phyloP scores from a whole-genome alignment of 495 filamentous ascomycete species.

The Aspergillus homomorphus region DNA sequence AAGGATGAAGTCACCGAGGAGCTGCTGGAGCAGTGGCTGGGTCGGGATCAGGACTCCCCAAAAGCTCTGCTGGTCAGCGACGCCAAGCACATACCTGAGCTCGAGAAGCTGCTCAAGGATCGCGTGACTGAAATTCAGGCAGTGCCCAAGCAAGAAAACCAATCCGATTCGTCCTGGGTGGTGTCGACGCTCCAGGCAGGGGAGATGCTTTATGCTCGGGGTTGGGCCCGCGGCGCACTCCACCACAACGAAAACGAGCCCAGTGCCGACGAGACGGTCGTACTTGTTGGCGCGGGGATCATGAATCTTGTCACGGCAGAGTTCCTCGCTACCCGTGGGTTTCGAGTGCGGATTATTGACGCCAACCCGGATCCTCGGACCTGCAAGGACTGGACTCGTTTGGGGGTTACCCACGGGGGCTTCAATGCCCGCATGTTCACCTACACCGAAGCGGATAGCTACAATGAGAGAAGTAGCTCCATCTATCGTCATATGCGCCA shows the following conservation, averaged over 20 bases:
- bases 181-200: not conserved
- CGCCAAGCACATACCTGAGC: too few relatives aligned
- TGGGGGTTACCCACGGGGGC: constrained; percentile 3
- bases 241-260: not conserved
- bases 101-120: too few relatives aligned
- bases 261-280: not conserved
- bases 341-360: not conserved
- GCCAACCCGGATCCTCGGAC: constrained; percentile 1
- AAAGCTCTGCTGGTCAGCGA: too few relatives aligned
- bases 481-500: constrained; percentile 1
- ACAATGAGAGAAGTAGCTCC: constrained; percentile 3
- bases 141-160: not conserved
- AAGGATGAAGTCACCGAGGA: too few relatives aligned
- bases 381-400: constrained; percentile 1
- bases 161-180: not conserved
- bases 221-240: not conserved
- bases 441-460: constrained; percentile 5
- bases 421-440: constrained; percentile 4
- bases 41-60: too few relatives aligned
- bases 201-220: constrained; percentile 5
- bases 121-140: too few relatives aligned
- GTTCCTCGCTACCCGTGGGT: constrained; percentile 6
- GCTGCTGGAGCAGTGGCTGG: too few relatives aligned
- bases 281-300: constrained; percentile 8
- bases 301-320: constrained; percentile 5